Evolutionary conservation across 2,329 filamentous ascomycete species (phyloP).

Genomic region (Paecilomyces variotii): DNA sequence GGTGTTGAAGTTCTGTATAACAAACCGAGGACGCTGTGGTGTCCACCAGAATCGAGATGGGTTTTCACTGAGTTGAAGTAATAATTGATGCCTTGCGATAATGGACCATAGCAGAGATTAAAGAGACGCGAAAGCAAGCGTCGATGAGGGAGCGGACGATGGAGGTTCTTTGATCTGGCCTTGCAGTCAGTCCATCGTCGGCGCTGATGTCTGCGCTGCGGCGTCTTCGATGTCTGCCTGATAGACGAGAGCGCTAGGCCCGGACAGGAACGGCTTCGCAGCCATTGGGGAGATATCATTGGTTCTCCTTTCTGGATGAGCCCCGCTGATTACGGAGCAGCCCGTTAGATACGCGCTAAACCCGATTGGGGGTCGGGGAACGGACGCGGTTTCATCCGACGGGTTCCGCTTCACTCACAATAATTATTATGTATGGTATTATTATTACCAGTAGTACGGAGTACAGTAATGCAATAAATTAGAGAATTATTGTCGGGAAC

Average conservation of each 20-base stretch:
- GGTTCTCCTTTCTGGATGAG: not conserved
- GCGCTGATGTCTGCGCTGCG: not conserved
- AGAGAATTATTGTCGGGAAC: no score
- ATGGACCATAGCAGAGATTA: not conserved
- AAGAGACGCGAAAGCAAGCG: not conserved
- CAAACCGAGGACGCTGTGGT: not conserved
- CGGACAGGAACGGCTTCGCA: not conserved
- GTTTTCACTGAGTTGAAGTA: not conserved
- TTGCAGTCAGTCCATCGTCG: not conserved
- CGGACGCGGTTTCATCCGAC: not conserved
- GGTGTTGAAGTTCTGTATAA: not conserved
- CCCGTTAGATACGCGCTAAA: not conserved
- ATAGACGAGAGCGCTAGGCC: not conserved
- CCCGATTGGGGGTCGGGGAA: not conserved
- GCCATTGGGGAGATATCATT: not conserved
- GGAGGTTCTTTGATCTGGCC: constrained; percentile 4
- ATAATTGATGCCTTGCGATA: not conserved
- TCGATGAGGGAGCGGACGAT: constrained; percentile 5
- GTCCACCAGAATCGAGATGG: not conserved
- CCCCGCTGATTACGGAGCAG: not conserved
- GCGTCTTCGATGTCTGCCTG: constrained; percentile 1
- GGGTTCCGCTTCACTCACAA: not conserved
- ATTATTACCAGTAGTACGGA: not conserved
- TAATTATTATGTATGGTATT: not conserved
- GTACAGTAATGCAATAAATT: no score